Evolutionary conservation across 768 basidiomycete species (phyloP), one percentile per base, ranked within the genome.

Genomic region (Naganishia vaughanmartiniae): DNA sequence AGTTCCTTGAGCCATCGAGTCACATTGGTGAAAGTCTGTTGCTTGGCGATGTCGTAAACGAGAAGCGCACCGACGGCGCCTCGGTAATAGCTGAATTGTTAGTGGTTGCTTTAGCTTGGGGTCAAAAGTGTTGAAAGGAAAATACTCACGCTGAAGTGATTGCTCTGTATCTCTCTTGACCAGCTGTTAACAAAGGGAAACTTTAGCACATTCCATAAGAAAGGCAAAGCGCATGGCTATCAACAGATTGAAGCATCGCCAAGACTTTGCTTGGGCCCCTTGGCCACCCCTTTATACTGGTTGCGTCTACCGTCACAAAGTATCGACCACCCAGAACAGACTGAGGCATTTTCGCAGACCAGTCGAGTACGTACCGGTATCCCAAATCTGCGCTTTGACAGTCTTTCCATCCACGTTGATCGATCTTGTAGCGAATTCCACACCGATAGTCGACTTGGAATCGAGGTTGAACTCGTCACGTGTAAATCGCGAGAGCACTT

Each of bases 401-500:
- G 89, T 93, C 88, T 98, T 98, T 48, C 88, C 88, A 80, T 98
- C 95, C n/a, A 98, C 91, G 75, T 86, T 90, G 81, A 93, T 92
- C 21, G 92, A 91, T 78, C 96, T 88, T 51, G 95, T 97, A 4
- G 95, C 96, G 77, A 99, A 99, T 83, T 98, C 95, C 76, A 99
- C 95, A 66, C 96, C 95, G 81, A 99, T 98, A 28, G 96, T 99
- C 72, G 95, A 98, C 85, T 98, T 97, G 54, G 93, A 93, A 80
- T 98, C 96, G 75, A 95, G 86, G 85, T 94, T 96, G 88, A 99
- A 99, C 83, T 98, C 94, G 80, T 97, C 97, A 76, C 94, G 89
- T 75, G 96, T 99, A 87, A 99, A 99, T 79, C 96, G 93, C 84
- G 93, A 95, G 81, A 99, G 93, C 83, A 99, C 96, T 99, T 26